Evolutionary conservation across 2,329 filamentous ascomycete genomes (phyloP).

Genomic region (Exophiala alcalophila): DNA sequence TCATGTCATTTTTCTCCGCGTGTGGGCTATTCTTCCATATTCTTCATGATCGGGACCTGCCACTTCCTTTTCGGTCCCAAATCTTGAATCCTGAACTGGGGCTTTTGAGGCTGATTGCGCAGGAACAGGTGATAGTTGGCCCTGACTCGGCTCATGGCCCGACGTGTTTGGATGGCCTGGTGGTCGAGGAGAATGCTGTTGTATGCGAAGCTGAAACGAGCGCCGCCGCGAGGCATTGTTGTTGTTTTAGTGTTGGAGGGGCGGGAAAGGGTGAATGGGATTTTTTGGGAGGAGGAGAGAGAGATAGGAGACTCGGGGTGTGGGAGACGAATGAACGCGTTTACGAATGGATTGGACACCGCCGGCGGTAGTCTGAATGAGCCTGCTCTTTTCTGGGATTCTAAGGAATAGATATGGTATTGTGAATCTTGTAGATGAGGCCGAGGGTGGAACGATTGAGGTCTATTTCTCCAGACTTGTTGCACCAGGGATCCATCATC

Average conservation of each 20-base stretch:
- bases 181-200: constrained; percentile 30
- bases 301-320: neutral
- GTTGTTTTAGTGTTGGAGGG: too few species aligned
- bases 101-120: constrained; percentile 27
- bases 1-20: too few species aligned
- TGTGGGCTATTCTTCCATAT: constrained; percentile 18
- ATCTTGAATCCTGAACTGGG: constrained; percentile 18
- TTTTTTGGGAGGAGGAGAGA: neutral
- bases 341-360: neutral
- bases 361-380: neutral
- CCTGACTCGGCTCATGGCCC: constrained; percentile 25
- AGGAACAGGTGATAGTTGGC: constrained; percentile 31
- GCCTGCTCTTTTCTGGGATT: neutral
- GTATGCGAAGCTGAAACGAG: constrained; percentile 27
- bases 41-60: constrained; percentile 25
- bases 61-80: constrained; percentile 20
- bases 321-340: neutral
- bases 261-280: too few species aligned
- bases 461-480: too few species aligned
- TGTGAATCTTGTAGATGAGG: too few species aligned
- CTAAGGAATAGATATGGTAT: too few species aligned
- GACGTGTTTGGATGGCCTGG: constrained; percentile 25
- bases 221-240: constrained; percentile 13
- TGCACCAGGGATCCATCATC: neutral
- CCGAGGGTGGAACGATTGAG: neutral